Base-by-base conservation (phyloP, 2,329 filamentous ascomycete genomes). In the Pezicula neosporulosa region DNA sequence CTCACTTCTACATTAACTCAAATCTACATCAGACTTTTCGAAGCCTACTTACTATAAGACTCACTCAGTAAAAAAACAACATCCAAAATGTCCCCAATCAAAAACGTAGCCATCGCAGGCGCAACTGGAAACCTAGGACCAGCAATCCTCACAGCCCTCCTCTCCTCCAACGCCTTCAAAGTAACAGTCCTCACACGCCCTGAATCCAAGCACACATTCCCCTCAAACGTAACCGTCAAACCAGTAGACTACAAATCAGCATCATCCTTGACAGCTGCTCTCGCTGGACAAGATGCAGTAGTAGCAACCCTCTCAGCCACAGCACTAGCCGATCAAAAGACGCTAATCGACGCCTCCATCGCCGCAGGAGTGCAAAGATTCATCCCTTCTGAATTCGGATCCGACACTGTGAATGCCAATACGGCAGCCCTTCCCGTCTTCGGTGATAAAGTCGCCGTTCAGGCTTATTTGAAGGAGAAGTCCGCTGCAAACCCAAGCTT, bases 331-430 rank as follows among this genome's bases (percentile, higher is more conserved):
- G 68, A 68, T 4, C 82, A 86, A 62, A 66, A 66, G 13, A 65
- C 70, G 16, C 61, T 85, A 49, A 73, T 85, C 43, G 77, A 86
- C 45, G 83, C 82, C 1, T 74, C 81, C 13, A 72, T 80, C 42
- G 75, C 74, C 6, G 81, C 81, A 0, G 78, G 80, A 7, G 81
- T 86, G 6, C 73, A 79, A 58, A 74, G 81, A n/a, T 83, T 85
- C 68, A 68, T 86, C 27, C 81, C 82, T 1, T 78, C 78, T 2
- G 82, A 86, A 50, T 86, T 78, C 37, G 71, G 70, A 18, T 65
- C 66, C 7, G 63, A 72, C 63, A 60, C 73, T 68, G 60, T 72
- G 59, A 53, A 67, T 57, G 37, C 70, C 62, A 63, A 64, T 48
- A 57, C 66, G 44, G 56, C 69, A 49, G 46, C 66, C 2, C 71